Evolutionary conservation across 2,329 filamentous ascomycete genomes (phyloP).

Genomic region (Geosmithia morbida): DNA sequence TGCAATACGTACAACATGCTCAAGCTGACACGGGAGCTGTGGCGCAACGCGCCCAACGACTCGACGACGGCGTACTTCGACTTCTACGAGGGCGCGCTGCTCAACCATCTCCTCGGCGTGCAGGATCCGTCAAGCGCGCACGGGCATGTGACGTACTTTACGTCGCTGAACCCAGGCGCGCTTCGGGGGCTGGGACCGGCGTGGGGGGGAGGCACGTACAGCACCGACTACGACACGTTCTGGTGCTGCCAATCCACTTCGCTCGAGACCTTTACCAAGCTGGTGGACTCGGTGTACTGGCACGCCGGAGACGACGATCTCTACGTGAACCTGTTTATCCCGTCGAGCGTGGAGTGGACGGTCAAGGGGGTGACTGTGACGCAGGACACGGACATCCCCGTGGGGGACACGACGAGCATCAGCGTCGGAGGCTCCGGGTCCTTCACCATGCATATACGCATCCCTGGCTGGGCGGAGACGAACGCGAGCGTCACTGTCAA

Average conservation of each 20-base stretch:
- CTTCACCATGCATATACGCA: conserved; percentile 25
- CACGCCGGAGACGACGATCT: conserved; percentile 23
- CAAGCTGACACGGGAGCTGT: conserved; percentile 36
- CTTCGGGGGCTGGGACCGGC: conserved; percentile 33
- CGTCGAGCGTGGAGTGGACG: conserved; percentile 28
- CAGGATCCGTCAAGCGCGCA: conserved; percentile 27
- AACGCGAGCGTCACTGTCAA: conserved; percentile 25
- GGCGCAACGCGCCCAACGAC: conserved; percentile 22
- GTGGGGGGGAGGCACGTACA: conserved; percentile 39
- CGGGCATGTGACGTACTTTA: conserved; percentile 39
- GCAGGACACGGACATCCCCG: conserved; percentile 28
- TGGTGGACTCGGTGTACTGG: conserved; percentile 37
- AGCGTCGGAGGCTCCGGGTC: conserved; percentile 17
- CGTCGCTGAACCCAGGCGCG: conserved; percentile 30
- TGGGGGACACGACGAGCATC: conserved; percentile 22
- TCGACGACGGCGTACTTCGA: conserved; percentile 28
- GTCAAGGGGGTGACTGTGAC: conserved; percentile 21
- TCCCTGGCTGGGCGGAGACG: conserved; percentile 28
- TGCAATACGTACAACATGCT: conserved; percentile 45
- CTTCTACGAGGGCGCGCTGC: conserved; percentile 33
- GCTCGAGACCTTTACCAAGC: conserved; percentile 37
- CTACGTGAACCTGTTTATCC: conserved; percentile 34
- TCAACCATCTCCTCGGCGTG: conserved; percentile 35
- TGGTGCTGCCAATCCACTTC: conserved; percentile 40
- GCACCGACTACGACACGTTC: conserved; percentile 35